A percentile compares a stretch with the other conserved stretches of the same genome.
Evolutionary conservation across 192 early-diverging fungal genomes (phyloP).

Genomic region (Mortierella antarctica): DNA sequence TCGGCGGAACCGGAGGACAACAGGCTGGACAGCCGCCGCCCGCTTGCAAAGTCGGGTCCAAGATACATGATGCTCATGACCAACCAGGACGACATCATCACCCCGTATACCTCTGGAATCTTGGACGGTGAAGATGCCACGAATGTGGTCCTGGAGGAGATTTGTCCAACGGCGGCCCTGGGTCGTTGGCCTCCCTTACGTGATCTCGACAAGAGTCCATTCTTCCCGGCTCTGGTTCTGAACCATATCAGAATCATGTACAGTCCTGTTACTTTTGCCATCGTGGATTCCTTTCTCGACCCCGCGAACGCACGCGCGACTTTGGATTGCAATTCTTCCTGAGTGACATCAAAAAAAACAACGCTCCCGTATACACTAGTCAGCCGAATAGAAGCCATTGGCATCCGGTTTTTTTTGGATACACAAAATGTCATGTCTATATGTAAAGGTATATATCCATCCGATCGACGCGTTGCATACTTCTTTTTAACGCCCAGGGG

Average conservation of each 20-base stretch:
- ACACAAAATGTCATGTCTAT: too few species aligned
- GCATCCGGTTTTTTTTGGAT: not conserved
- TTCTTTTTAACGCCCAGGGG: conserved; percentile 3
- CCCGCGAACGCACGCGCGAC: not conserved
- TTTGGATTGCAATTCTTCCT: not conserved
- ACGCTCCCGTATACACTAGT: not conserved
- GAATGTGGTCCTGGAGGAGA: conserved; percentile 4
- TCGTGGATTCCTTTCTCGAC: not conserved
- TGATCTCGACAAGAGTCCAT: too few species aligned
- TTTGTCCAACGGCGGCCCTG: not conserved
- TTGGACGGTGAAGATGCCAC: not conserved
- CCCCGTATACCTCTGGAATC: conserved; percentile 2
- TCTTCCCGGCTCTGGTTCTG: too few species aligned
- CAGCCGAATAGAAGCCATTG: not conserved
- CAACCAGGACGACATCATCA: conserved; percentile 1
- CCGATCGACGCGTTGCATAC: not conserved
- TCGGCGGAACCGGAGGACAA: too few species aligned
- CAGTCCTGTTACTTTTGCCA: not conserved
- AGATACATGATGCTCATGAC: conserved; percentile 4
- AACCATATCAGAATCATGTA: conserved; percentile 2
- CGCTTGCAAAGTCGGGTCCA: not conserved
- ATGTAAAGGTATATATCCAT: not conserved
- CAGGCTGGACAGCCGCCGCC: not conserved
- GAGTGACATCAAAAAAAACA: not conserved
- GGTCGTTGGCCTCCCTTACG: not conserved